Conservation (phyloP, 2,329 filamentous ascomycete species). For the Sporothrix humicola region DNA sequence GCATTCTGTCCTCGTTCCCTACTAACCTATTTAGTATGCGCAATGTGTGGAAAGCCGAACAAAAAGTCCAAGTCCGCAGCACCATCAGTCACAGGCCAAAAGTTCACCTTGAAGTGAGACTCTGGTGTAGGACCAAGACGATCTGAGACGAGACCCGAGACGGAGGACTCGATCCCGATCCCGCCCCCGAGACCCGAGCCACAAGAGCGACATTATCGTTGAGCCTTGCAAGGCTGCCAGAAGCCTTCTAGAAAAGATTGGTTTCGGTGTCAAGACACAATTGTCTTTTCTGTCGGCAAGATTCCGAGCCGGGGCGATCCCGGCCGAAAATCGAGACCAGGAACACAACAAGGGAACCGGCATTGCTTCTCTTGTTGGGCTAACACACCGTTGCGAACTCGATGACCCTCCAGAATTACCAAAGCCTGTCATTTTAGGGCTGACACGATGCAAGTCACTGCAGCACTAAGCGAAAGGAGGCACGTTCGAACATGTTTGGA, state of each 20-base stretch:
- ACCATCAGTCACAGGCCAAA: conserved; percentile 64
- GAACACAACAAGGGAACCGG: neutral
- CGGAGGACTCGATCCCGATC: neutral
- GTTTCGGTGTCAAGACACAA: neutral
- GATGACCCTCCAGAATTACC: too few species aligned
- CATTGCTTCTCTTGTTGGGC: too few species aligned
- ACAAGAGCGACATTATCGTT: neutral
- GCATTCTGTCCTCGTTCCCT: neutral
- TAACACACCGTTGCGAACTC: neutral
- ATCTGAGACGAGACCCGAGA: neutral
- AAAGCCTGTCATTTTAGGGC: neutral
- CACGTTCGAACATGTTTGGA: neutral
- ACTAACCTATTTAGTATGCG: conserved; percentile 55
- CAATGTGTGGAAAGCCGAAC: conserved; percentile 67
- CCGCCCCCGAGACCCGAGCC: neutral
- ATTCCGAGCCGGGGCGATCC: neutral
- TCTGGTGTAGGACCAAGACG: neutral
- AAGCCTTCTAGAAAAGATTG: neutral
- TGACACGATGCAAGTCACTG: neutral
- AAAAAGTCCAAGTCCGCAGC: conserved; percentile 56
- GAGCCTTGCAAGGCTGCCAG: neutral
- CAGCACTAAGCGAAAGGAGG: neutral
- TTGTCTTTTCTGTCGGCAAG: neutral
- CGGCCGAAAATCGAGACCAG: neutral
- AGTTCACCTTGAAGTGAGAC: conserved; percentile 65